These are phyloP conservation scores for Elsinoe perseae DNA, from an alignment of 2,329 filamentous ascomycete genomes.

Conservation along the genomic window DNA sequence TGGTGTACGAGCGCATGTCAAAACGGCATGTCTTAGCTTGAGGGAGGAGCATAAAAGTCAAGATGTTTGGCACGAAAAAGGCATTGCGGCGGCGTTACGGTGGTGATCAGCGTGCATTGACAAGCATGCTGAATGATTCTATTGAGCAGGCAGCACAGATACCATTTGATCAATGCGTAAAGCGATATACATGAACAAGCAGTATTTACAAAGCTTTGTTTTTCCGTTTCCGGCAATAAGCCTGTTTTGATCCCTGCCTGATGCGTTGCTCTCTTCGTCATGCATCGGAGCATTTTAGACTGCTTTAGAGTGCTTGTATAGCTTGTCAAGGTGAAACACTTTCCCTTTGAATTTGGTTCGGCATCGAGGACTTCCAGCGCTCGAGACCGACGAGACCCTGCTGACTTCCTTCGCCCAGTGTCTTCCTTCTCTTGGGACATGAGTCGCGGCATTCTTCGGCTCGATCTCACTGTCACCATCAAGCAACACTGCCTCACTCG, in stretches of 20 bases:
- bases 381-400: background rate
- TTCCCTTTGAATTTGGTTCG: background rate
- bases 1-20: background rate
- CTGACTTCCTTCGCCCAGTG: background rate
- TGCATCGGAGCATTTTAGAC: background rate
- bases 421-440: slow-evolving; percentile 9
- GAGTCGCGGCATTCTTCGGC: background rate
- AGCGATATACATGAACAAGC: background rate
- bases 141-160: slow-evolving; percentile 11
- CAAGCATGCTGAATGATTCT: background rate
- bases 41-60: background rate
- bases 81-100: slow-evolving; percentile 7
- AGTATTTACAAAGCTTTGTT: background rate
- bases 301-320: background rate
- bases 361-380: background rate
- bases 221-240: background rate
- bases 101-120: background rate
- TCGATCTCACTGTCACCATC: background rate
- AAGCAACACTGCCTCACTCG: background rate
- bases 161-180: slow-evolving; percentile 13
- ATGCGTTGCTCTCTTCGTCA: slow-evolving; percentile 2
- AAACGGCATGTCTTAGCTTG: slow-evolving; percentile 11
- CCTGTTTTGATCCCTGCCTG: slow-evolving; percentile 3
- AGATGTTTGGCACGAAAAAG: slow-evolving; percentile 2
- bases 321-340: slow-evolving; percentile 3